These are phyloP conservation scores for Lotmaria passim DNA, from an alignment of 208 protist genomes.

Conservation along the genomic window DNA sequence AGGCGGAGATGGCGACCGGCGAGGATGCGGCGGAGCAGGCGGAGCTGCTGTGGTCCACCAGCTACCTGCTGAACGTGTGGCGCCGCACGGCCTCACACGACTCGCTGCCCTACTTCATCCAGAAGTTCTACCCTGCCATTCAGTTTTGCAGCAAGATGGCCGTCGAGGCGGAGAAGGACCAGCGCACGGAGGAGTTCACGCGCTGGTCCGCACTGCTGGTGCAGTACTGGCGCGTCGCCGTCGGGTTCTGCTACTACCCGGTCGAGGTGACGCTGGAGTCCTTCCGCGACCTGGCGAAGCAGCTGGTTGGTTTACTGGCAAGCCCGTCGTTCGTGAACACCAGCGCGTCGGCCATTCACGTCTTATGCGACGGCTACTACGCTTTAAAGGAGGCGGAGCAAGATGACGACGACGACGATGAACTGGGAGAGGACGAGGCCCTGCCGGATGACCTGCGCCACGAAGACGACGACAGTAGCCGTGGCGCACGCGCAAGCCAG, in stretches of 20 bases:
- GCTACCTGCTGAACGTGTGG: slow-evolving; percentile 82
- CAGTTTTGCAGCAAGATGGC: slow-evolving; percentile 64
- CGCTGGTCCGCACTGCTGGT: slow-evolving; percentile 73
- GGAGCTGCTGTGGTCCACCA: slow-evolving; percentile 61
- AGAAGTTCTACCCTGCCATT: slow-evolving; percentile 83
- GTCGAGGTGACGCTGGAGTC: slow-evolving; percentile 66
- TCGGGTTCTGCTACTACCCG: slow-evolving; percentile 87
- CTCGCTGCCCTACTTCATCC: slow-evolving; percentile 77
- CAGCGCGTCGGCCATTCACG: slow-evolving; percentile 75
- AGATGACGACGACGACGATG: slow-evolving; percentile 65
- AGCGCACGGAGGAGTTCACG: slow-evolving; percentile 50
- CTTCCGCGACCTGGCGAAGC: slow-evolving; percentile 82
- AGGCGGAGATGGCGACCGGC: slow-evolving; percentile 41
- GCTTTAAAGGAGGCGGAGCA: slow-evolving; percentile 46
- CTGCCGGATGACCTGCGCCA: background rate
- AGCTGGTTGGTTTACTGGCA: slow-evolving; percentile 75
- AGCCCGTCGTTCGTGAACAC: slow-evolving; percentile 69
- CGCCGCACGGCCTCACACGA: slow-evolving; percentile 81
- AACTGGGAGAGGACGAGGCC: slow-evolving; percentile 20
- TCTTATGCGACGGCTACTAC: slow-evolving; percentile 78
- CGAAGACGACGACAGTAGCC: background rate
- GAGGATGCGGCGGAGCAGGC: slow-evolving; percentile 38
- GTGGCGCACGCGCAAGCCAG: background rate
- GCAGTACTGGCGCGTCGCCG: slow-evolving; percentile 81
- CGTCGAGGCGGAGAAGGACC: slow-evolving; percentile 56